Conservation (phyloP, 1,284 basidiomycete genomes). For the Coniophora puteana region DNA sequence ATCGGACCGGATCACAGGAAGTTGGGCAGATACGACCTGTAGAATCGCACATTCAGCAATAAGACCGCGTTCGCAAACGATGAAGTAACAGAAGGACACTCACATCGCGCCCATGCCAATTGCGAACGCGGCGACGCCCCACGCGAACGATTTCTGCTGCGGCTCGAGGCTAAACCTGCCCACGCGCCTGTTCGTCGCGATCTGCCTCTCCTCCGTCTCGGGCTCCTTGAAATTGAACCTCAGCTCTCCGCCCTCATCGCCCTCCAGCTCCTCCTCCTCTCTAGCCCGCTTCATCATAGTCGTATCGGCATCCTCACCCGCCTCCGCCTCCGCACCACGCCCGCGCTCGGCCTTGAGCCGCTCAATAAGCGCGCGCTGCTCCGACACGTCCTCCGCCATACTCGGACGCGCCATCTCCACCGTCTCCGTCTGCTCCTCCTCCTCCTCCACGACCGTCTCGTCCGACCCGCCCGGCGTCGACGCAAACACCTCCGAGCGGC, state of each 20-base stretch:
- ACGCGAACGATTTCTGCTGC: constrained; percentile 63
- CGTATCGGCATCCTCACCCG: constrained; percentile 23
- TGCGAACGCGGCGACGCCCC: constrained; percentile 74
- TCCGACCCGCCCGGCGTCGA: constrained; percentile 54
- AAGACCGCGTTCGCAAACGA: not conserved
- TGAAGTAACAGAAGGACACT: constrained; percentile 28
- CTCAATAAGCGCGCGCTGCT: constrained; percentile 68
- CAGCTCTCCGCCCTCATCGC: constrained; percentile 25
- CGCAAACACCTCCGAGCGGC: constrained; percentile 36
- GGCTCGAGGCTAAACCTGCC: constrained; percentile 50
- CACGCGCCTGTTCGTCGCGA: constrained; percentile 64
- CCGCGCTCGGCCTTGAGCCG: constrained; percentile 58
- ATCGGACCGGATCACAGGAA: constrained; percentile 33
- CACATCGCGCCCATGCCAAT: constrained; percentile 70
- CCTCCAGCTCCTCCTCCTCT: constrained; percentile 50
- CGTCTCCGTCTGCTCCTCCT: constrained; percentile 41
- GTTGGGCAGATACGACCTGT: constrained; percentile 39
- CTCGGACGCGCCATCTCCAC: constrained; percentile 56
- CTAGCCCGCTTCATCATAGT: constrained; percentile 45
- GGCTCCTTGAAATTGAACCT: constrained; percentile 64
- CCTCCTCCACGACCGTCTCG: constrained; percentile 60
- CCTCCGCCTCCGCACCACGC: constrained; percentile 6
- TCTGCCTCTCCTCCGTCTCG: constrained; percentile 51
- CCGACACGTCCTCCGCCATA: constrained; percentile 63
- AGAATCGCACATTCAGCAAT: constrained; percentile 7